A percentile compares a stretch with the other conserved stretches of the same genome.
Conservation (phyloP, 2,329 filamentous ascomycete species). For the Hymenoscyphus infarciens region DNA sequence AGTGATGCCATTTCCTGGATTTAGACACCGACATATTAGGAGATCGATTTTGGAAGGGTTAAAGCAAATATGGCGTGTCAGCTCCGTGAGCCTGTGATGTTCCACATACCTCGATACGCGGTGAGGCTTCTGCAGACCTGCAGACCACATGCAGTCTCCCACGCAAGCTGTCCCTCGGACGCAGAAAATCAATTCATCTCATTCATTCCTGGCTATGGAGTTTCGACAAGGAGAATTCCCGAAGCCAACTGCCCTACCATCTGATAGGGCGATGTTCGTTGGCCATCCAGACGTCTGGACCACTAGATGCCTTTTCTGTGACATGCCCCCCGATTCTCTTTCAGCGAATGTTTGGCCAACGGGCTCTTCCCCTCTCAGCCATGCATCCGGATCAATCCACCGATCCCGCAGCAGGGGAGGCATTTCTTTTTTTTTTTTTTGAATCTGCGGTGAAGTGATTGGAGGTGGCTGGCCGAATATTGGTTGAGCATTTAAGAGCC, state of each 20-base stretch:
- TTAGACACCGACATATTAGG: background rate
- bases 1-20: background rate
- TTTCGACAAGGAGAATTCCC: background rate
- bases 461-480: background rate
- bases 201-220: background rate
- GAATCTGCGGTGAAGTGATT: background rate
- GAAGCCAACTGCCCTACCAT: background rate
- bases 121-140: conserved; percentile 8
- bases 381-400: background rate
- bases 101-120: background rate
- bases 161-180: conserved; percentile 9
- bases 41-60: background rate
- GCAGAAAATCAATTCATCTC: background rate
- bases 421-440: background rate
- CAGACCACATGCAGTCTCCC: conserved; percentile 15
- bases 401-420: background rate
- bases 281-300: background rate
- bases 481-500: background rate
- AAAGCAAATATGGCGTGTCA: background rate
- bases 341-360: background rate
- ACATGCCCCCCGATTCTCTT: background rate
- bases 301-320: background rate
- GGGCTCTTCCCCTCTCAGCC: background rate
- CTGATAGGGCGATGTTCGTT: background rate
- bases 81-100: background rate